These are phyloP conservation scores for Linnemannia exigua DNA, from an alignment of 192 early-diverging fungal genomes.

Conservation along the genomic window DNA sequence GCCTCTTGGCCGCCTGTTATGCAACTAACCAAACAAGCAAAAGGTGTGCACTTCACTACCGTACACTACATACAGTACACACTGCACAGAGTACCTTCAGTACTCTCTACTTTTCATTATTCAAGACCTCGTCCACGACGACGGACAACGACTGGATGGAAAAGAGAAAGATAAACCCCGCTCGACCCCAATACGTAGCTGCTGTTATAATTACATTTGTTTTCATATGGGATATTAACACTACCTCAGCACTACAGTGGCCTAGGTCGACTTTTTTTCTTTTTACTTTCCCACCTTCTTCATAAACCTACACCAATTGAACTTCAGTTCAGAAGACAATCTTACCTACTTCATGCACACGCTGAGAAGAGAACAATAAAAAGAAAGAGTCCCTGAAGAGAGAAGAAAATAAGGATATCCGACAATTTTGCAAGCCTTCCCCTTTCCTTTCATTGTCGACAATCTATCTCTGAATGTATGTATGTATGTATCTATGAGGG, in stretches of 20 bases:
- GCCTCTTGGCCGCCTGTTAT: background rate
- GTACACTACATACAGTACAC: background rate
- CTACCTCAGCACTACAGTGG: background rate
- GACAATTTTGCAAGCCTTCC: background rate
- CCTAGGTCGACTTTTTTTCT: background rate
- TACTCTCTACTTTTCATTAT: too few species aligned
- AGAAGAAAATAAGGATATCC: constrained; percentile 4
- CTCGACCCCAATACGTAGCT: background rate
- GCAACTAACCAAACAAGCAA: background rate
- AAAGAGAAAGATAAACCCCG: background rate
- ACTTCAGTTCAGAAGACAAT: background rate
- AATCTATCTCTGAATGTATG: background rate
- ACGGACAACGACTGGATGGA: background rate
- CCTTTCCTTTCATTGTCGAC: too few species aligned
- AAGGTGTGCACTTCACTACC: background rate
- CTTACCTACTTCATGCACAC: background rate
- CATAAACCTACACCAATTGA: background rate
- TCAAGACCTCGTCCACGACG: background rate
- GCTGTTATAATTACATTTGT: too few species aligned
- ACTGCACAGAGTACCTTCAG: background rate
- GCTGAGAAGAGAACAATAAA: background rate
- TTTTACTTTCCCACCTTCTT: constrained; percentile 6
- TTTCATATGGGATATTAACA: background rate
- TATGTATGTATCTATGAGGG: background rate
- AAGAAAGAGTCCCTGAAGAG: too few species aligned